Evolutionary conservation across 345 rosid species (phyloP).

Genomic region (Citrus australasica): DNA sequence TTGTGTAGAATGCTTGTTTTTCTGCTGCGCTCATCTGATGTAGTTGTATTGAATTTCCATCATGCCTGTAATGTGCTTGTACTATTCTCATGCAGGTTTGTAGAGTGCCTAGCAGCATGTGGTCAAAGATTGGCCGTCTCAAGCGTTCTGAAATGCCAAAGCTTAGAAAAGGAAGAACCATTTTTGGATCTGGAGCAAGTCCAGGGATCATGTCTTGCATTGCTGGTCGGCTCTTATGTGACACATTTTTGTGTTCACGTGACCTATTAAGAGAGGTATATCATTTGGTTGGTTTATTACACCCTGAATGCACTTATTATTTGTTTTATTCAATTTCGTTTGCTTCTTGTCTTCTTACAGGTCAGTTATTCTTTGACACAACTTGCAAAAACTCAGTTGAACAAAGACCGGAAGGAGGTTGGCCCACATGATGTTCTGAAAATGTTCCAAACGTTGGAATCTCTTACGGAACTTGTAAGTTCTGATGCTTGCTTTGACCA

Average conservation of each 20-base stretch:
- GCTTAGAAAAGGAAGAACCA: slow-evolving; percentile 64
- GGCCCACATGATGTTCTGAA: slow-evolving; percentile 66
- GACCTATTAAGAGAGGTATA: slow-evolving; percentile 87
- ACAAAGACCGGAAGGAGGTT: slow-evolving; percentile 85
- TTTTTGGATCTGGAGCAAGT: slow-evolving; percentile 91
- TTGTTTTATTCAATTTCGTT: slow-evolving; percentile 21
- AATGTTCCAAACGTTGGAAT: slow-evolving; percentile 79
- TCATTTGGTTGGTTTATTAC: slow-evolving; percentile 13
- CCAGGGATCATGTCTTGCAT: slow-evolving; percentile 93
- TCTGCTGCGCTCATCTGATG: slow-evolving; percentile 1
- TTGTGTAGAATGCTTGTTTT: slow-evolving; percentile 1
- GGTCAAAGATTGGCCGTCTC: slow-evolving; percentile 98
- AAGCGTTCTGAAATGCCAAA: slow-evolving; percentile 95
- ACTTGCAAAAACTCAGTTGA: slow-evolving; percentile 85
- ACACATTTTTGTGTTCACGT: slow-evolving; percentile 83
- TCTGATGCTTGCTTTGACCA: slow-evolving; percentile 15
- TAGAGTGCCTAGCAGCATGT: slow-evolving; percentile 79
- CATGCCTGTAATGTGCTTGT: neutral
- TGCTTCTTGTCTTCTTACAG: slow-evolving; percentile 45
- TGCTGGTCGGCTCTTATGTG: slow-evolving; percentile 94
- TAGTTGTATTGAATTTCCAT: neutral
- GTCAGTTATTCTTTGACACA: slow-evolving; percentile 96
- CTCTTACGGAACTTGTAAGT: slow-evolving; percentile 86
- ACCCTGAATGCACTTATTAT: neutral
- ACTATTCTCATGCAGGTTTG: slow-evolving; percentile 59